Conservation (phyloP, 192 early-diverging fungal genomes). For the Endogone sp. region DNA sequence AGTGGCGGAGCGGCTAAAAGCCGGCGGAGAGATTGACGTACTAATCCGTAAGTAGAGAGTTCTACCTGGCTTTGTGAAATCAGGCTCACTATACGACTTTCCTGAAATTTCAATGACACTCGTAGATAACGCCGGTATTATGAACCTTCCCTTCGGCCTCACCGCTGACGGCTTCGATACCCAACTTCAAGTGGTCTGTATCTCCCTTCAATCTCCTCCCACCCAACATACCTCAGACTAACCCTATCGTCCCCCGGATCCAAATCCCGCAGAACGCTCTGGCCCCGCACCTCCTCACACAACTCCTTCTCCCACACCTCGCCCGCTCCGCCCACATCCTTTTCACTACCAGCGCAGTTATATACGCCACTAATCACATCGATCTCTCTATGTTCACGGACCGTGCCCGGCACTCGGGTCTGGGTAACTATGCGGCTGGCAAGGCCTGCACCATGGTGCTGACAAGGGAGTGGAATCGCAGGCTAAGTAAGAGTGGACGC, state of each 20-base stretch:
- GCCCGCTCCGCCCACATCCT: neutral
- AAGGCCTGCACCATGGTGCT: neutral
- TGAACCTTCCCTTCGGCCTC: slow-evolving; percentile 50
- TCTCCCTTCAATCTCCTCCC: neutral
- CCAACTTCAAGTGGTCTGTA: slow-evolving; percentile 54
- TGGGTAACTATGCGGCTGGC: neutral
- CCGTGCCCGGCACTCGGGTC: neutral
- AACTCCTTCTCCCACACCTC: neutral
- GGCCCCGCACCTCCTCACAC: neutral
- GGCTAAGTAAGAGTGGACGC: neutral
- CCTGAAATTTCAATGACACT: too few species aligned
- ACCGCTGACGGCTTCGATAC: slow-evolving; percentile 60
- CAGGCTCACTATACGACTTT: too few species aligned
- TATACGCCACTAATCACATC: neutral
- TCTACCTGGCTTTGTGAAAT: too few species aligned
- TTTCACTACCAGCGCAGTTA: neutral
- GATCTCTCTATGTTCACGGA: neutral
- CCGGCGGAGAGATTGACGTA: neutral
- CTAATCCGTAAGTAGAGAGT: neutral
- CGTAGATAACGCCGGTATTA: slow-evolving; percentile 58
- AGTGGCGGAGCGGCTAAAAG: slow-evolving; percentile 13
- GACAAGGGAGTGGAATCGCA: neutral
- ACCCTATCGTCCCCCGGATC: neutral
- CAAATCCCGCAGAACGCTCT: neutral
- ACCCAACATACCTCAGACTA: neutral